Conservation (phyloP, 2,329 filamentous ascomycete species). For the Zalaria sp. region DNA sequence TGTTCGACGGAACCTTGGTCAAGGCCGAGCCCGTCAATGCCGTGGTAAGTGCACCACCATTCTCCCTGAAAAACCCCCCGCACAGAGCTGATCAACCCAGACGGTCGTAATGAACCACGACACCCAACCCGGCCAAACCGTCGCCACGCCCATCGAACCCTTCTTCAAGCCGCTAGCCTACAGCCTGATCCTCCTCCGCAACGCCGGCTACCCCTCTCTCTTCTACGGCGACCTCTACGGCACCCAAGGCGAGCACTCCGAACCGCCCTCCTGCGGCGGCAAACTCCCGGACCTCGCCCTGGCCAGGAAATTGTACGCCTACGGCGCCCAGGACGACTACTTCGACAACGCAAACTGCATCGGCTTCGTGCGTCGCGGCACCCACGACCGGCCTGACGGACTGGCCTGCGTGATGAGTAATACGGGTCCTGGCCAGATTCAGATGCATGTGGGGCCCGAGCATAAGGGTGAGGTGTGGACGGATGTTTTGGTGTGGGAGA, state of each 20-base stretch:
- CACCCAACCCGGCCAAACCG: slow-evolving; percentile 48
- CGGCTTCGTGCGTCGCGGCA: slow-evolving; percentile 43
- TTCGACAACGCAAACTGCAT: slow-evolving; percentile 47
- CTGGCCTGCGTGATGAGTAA: slow-evolving; percentile 34
- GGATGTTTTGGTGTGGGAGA: slow-evolving; percentile 44
- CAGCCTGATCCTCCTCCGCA: slow-evolving; percentile 52
- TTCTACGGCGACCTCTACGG: slow-evolving; percentile 62
- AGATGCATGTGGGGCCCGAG: slow-evolving; percentile 46
- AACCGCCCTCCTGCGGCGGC: slow-evolving; percentile 27
- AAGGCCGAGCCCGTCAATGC: slow-evolving; percentile 39
- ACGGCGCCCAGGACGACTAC: slow-evolving; percentile 50
- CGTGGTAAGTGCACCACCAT: slow-evolving; percentile 19
- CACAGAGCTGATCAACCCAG: slow-evolving; percentile 11
- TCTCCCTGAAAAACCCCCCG: background rate
- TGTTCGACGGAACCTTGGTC: slow-evolving; percentile 50
- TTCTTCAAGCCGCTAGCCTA: slow-evolving; percentile 63
- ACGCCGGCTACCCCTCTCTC: slow-evolving; percentile 48
- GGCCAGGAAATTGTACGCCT: slow-evolving; percentile 50
- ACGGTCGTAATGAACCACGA: slow-evolving; percentile 62
- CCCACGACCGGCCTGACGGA: slow-evolving; percentile 32
- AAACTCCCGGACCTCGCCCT: slow-evolving; percentile 44
- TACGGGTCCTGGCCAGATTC: slow-evolving; percentile 25
- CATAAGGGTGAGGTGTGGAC: slow-evolving; percentile 45
- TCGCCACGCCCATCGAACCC: slow-evolving; percentile 47
- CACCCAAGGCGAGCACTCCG: slow-evolving; percentile 36